These are phyloP conservation scores for Penicillium sp. DNA, from an alignment of 2,329 filamentous ascomycete genomes.

Conservation along the genomic window DNA sequence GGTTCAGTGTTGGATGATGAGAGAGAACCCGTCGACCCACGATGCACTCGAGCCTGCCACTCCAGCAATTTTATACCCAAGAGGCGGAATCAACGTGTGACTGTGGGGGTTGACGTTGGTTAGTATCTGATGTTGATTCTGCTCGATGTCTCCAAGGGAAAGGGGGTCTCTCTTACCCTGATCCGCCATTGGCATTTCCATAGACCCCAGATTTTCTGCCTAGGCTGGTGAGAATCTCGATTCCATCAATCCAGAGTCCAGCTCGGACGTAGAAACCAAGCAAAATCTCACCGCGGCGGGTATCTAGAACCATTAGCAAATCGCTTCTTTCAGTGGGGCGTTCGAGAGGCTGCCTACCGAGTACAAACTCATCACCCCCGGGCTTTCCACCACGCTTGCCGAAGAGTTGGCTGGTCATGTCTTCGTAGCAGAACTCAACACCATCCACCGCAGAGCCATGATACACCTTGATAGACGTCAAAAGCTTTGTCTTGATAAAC, in stretches of 20 bases:
- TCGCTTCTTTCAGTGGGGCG: slow-evolving; percentile 4
- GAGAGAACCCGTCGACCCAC: slow-evolving; percentile 85
- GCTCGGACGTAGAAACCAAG: slow-evolving; percentile 84
- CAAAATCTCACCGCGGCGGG: slow-evolving; percentile 82
- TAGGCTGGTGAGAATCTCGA: slow-evolving; percentile 87
- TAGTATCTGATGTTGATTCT: neutral
- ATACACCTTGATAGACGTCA: slow-evolving; percentile 77
- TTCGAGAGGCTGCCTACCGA: slow-evolving; percentile 63
- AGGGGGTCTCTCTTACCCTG: slow-evolving; percentile 68
- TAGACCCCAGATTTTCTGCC: slow-evolving; percentile 86
- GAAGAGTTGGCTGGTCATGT: slow-evolving; percentile 82
- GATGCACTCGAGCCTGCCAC: slow-evolving; percentile 79
- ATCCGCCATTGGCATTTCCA: slow-evolving; percentile 80
- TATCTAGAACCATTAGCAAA: slow-evolving; percentile 62
- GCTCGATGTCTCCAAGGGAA: neutral
- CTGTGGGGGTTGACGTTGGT: slow-evolving; percentile 53
- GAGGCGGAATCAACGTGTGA: slow-evolving; percentile 84
- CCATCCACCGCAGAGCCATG: slow-evolving; percentile 80
- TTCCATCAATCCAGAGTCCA: slow-evolving; percentile 81
- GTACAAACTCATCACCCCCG: slow-evolving; percentile 74
- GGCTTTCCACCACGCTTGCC: slow-evolving; percentile 76
- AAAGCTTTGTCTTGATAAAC: slow-evolving; percentile 70
- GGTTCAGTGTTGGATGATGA: slow-evolving; percentile 73
- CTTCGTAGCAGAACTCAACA: slow-evolving; percentile 91
- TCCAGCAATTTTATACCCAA: slow-evolving; percentile 87